Base-by-base conservation (phyloP, 345 rosid genomes). In the Eucalyptus pumila region DNA sequence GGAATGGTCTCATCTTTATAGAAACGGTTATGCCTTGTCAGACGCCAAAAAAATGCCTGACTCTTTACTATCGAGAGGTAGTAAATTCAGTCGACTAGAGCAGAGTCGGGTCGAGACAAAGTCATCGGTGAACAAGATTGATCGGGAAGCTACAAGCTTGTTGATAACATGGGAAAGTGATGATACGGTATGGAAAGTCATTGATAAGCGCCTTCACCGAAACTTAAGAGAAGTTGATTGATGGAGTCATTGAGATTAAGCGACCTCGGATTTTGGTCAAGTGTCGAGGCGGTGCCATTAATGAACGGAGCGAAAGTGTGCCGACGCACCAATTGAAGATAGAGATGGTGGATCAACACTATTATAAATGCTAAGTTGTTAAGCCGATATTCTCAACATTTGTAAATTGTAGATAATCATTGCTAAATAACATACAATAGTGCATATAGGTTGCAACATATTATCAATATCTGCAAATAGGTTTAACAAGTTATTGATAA, bases 171-270 rank as follows among this genome's bases (percentile, higher is more conserved):
- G 14, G 14, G 27, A 37, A 72, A 19, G 13, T 3, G 45, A 76
- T 21, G 6, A 6, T 2, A 21, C 1, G 0, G 15, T 10, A 11
- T 34, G 47, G 26, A 40, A 21, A 76, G 27, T 21, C 12, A 13
- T 21, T 2, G 5, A 37, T 13, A 6, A 19, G 83, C 0, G 9
- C 27, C 47, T 11, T 37, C 27, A 1, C 1, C 0, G 0, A 13
- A 21, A 6, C 3, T 40, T 23, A 3, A 76, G 30, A 6, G 15
- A 40, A 40, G 47, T 76, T 40, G 83, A 76, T 21, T 7, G 30
- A 76, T 24, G 27, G 83, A 40, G 83, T 10, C 5, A 26, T 10
- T 21, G 83, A 21, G 9, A 6, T 37, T 72, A 72, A 37, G 26
- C 1, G 47, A 37, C 24, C 30, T 40, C 5, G 0, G 3, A 21